A percentile compares a stretch with the other conserved stretches of the same genome.
Conservation (phyloP, 805 yeast genomes). For the Ogataea henricii region DNA sequence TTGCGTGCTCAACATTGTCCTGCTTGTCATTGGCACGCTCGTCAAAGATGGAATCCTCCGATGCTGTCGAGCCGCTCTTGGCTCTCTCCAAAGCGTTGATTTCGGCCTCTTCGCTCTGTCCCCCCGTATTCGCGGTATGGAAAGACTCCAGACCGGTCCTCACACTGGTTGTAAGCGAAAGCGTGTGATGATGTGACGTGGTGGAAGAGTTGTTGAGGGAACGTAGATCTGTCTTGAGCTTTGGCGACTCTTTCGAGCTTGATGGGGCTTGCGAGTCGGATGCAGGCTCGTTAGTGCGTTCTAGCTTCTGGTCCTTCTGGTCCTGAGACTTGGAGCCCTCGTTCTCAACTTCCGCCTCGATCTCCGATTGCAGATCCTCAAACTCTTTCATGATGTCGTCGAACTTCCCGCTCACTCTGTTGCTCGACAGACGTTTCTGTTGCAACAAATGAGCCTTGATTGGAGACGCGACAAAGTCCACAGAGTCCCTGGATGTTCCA, state of each 20-base stretch:
- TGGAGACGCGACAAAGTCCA: neutral
- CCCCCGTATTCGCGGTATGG: constrained; percentile 25
- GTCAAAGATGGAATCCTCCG: constrained; percentile 23
- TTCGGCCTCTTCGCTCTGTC: constrained; percentile 4
- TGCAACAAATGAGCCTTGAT: neutral
- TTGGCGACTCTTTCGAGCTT: neutral
- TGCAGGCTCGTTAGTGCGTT: too few relatives aligned
- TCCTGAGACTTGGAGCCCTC: constrained; percentile 4
- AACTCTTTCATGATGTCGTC: constrained; percentile 37
- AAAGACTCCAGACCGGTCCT: constrained; percentile 27
- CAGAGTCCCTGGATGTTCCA: neutral
- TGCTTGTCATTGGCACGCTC: constrained; percentile 2
- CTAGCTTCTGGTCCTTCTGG: too few relatives aligned
- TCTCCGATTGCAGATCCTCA: constrained; percentile 30
- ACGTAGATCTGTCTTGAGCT: neutral
- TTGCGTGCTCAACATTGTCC: neutral
- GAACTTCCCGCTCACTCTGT: constrained; percentile 27
- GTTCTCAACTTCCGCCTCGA: constrained; percentile 23
- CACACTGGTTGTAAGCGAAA: constrained; percentile 18
- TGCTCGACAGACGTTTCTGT: constrained; percentile 8
- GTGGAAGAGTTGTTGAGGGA: constrained; percentile 8
- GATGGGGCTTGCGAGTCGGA: too few relatives aligned
- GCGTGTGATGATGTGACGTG: constrained; percentile 10
- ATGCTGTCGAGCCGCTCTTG: constrained; percentile 16
- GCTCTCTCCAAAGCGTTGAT: constrained; percentile 8